Evolutionary conservation across 2,329 filamentous ascomycete species (phyloP), one percentile per base, ranked within the genome.

Genomic region (Talaromyces sp.): DNA sequence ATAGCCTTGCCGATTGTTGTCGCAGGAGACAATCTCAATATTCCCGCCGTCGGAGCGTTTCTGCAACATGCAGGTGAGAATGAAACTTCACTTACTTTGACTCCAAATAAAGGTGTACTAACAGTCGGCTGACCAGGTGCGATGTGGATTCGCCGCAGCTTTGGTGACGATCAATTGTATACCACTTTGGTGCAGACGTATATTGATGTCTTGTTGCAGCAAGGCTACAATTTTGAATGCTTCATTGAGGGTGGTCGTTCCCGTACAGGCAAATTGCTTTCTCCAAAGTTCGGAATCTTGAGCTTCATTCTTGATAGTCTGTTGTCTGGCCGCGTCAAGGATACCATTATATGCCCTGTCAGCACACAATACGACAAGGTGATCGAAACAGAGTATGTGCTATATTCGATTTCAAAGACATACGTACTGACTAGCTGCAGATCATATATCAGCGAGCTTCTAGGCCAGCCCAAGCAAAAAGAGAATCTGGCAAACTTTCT

Each of bases 301-400:
- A 91, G 88, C 72, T 99, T 97, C 72, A 86, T 98, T 45, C 81
- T 99, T 19, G 95, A 99, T 70, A 96, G 92, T 70, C 84, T 99
- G 14, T 81, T 97, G 6, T 96, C 92, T 0, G 93, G 93, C 0
- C 86, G 93, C 7, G 93, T 97, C 0, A 84, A 96, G 56, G 95
- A 99, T 76, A 89, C 92, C 37, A 91, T 97, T 48, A 92, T 99
- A 61, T 97, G 94, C 71, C 95, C 95, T 0, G 95, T 99, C 54
- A 96, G 91, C 76, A 97, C 93, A 0, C 95, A 99, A 75, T 99
- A 99, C 74, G 95, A 99, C 82, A 99, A 98, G 75, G 95, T 99
- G 64, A 96, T 99, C 66, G 95, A 99, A 77, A 97, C 96, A 0
- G 93, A 97, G 77, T 82, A 75, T 67, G 79, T 63, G 13, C 33